Evolutionary conservation across 1,284 basidiomycete species (phyloP), one percentile per base, ranked within the genome.

Genomic region (Limonomyces culmigenus): DNA sequence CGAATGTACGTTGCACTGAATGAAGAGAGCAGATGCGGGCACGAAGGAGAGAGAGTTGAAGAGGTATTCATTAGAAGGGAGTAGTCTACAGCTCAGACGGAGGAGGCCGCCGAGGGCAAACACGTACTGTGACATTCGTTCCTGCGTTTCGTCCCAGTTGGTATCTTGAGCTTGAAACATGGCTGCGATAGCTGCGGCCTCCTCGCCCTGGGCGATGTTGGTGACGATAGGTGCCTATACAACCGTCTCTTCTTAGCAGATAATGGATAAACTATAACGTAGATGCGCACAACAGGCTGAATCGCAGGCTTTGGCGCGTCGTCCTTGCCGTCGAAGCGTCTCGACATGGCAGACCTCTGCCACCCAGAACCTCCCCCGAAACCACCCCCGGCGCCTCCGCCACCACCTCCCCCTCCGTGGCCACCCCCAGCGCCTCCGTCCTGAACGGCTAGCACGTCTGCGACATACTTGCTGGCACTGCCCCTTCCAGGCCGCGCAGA

Each of bases 81-180:
- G 8, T n/a, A 27, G n/a, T 58, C 65, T 76, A 77, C 72, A 74
- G 76, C 64, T 57, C 50, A 53, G 53, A 61, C 53, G 48, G 58
- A 57, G 61, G 60, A 60, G 65, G 55, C 54, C 63, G 62, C 52
- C 43, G 48, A 53, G 49, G 63, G 62, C 63, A 58, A 58, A 71
- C 60, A 88, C 85, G 62, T 66, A 91, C 87, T 87, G 80, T 52
- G 86, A 81, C 89, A 95, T 93, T 65, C 88, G 84, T 66, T 92
- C 86, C 63, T 93, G 88, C 49, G 88, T 80, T 67, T 91, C 84
- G 62, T 92, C 80, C 89, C 89, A 95, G 59, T 89, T 86, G 43
- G 83, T 77, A 23, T 76, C 75, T 53, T 87, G 80, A 33, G 81
- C 81, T 56, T 86, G 79, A 54, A 95, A 93, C 89, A 95, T 93